These are phyloP conservation scores for Colletotrichum sp. DNA, from an alignment of 2,329 filamentous ascomycete species.

Conservation along the genomic window DNA sequence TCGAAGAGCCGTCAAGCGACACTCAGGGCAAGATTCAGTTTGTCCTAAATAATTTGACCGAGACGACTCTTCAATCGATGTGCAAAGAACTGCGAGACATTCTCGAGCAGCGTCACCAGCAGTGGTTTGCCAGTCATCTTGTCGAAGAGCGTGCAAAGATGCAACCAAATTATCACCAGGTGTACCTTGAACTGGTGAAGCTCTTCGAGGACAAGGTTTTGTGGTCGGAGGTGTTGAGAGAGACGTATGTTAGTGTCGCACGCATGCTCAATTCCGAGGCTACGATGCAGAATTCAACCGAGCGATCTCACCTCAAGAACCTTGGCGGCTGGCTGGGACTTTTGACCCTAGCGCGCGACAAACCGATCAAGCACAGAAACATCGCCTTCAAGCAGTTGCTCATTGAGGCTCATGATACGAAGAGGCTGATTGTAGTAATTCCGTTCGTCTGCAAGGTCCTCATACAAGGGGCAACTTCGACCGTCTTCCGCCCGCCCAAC, in stretches of 20 bases:
- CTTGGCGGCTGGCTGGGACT: slow-evolving; percentile 93
- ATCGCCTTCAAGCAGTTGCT: slow-evolving; percentile 97
- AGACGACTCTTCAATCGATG: slow-evolving; percentile 85
- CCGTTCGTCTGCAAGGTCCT: slow-evolving; percentile 98
- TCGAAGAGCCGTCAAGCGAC: slow-evolving; percentile 83
- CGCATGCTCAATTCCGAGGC: slow-evolving; percentile 89
- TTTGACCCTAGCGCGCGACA: slow-evolving; percentile 89
- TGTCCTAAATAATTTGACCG: slow-evolving; percentile 94
- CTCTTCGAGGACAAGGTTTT: slow-evolving; percentile 80
- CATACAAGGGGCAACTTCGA: slow-evolving; percentile 81
- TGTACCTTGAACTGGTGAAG: slow-evolving; percentile 89
- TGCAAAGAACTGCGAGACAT: slow-evolving; percentile 81
- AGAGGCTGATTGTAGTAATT: slow-evolving; percentile 89
- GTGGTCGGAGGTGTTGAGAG: slow-evolving; percentile 88
- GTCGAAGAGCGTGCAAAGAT: slow-evolving; percentile 97
- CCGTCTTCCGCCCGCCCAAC: slow-evolving; percentile 92
- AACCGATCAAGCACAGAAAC: slow-evolving; percentile 94
- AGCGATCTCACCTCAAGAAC: slow-evolving; percentile 90
- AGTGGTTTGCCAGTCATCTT: slow-evolving; percentile 95
- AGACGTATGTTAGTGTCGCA: slow-evolving; percentile 87
- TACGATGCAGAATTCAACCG: slow-evolving; percentile 82
- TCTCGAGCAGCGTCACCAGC: slow-evolving; percentile 81
- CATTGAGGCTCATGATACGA: slow-evolving; percentile 91
- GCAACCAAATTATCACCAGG: slow-evolving; percentile 93
- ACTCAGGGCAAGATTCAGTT: slow-evolving; percentile 94